Evolutionary conservation across 352 stramenopile species (phyloP).

Genomic region (Pythium monospermum): DNA sequence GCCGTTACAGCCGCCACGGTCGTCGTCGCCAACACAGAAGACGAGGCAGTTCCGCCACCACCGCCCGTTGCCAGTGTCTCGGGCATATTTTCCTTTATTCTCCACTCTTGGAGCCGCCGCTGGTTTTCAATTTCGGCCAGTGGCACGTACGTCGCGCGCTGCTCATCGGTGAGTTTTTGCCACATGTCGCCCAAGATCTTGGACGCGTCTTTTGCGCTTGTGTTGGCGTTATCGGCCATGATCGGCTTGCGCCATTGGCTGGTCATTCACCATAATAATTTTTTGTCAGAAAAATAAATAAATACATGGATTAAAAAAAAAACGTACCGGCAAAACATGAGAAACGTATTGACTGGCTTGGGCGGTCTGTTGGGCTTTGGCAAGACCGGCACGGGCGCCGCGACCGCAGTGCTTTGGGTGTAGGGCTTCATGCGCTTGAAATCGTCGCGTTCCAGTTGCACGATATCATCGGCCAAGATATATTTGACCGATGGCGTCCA

Average conservation of each 20-base stretch:
- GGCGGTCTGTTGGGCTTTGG: slow-evolving; percentile 62
- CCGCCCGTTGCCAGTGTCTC: background rate
- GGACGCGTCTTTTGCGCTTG: slow-evolving; percentile 74
- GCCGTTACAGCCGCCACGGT: background rate
- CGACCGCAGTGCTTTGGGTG: slow-evolving; percentile 42
- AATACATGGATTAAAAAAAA: too few species aligned
- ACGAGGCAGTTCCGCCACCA: too few species aligned
- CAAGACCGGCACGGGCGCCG: slow-evolving; percentile 20
- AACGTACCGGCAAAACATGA: slow-evolving; percentile 84
- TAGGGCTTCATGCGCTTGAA: slow-evolving; percentile 76
- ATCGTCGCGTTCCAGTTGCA: slow-evolving; percentile 65
- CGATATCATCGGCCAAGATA: slow-evolving; percentile 68
- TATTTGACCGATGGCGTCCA: slow-evolving; percentile 76
- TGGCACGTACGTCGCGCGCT: slow-evolving; percentile 56
- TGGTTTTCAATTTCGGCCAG: slow-evolving; percentile 77
- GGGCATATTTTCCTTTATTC: slow-evolving; percentile 64
- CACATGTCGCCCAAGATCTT: slow-evolving; percentile 83
- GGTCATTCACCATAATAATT: slow-evolving; percentile 13
- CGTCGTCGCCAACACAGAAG: too few species aligned
- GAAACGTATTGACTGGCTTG: slow-evolving; percentile 81
- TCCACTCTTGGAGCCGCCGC: slow-evolving; percentile 71
- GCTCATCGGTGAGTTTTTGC: slow-evolving; percentile 75
- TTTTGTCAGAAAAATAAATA: background rate
- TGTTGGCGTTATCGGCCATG: slow-evolving; percentile 65
- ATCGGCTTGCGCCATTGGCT: slow-evolving; percentile 82